A percentile compares a stretch with the other conserved stretches of the same genome.
These are phyloP conservation scores for Candida stauntonica DNA, from an alignment of 805 yeast genomes.

Conservation along the genomic window DNA sequence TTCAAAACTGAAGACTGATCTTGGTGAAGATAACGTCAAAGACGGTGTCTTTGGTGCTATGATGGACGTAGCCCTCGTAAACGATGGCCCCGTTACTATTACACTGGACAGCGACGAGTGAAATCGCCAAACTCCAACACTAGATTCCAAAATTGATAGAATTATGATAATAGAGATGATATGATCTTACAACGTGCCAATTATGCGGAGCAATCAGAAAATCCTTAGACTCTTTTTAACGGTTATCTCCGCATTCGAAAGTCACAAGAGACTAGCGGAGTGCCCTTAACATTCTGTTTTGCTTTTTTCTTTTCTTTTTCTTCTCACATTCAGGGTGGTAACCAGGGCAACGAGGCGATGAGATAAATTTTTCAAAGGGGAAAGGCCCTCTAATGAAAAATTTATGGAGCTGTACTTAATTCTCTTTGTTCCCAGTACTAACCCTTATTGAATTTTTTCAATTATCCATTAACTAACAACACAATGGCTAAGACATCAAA, in stretches of 20 bases:
- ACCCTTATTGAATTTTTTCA: no score
- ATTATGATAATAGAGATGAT: no score
- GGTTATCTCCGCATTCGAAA: constrained; percentile 82
- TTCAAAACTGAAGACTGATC: constrained; percentile 37
- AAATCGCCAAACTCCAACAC: no score
- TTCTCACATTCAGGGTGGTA: constrained; percentile 1
- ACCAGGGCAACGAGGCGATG: constrained; percentile 20
- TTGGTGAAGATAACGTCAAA: constrained; percentile 63
- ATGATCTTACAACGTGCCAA: no score
- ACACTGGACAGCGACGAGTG: constrained; percentile 57
- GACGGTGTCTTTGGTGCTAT: constrained; percentile 95
- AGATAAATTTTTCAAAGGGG: constrained; percentile 14
- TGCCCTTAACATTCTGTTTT: constrained; percentile 6
- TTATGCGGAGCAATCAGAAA: no score
- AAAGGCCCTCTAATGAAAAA: constrained; percentile 9
- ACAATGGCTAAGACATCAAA: constrained; percentile 25
- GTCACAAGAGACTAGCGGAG: constrained; percentile 28
- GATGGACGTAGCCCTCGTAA: constrained; percentile 89
- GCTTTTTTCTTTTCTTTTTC: constrained; percentile 1
- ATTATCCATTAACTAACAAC: no score
- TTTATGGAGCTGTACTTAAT: constrained; percentile 6
- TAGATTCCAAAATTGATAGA: no score
- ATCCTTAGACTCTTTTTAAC: no score
- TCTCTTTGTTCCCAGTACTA: background rate
- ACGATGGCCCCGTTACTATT: constrained; percentile 93